These are phyloP conservation scores for Saccharomycopsis hybrid DNA, from an alignment of 1,139 yeast species.

Conservation along the genomic window DNA sequence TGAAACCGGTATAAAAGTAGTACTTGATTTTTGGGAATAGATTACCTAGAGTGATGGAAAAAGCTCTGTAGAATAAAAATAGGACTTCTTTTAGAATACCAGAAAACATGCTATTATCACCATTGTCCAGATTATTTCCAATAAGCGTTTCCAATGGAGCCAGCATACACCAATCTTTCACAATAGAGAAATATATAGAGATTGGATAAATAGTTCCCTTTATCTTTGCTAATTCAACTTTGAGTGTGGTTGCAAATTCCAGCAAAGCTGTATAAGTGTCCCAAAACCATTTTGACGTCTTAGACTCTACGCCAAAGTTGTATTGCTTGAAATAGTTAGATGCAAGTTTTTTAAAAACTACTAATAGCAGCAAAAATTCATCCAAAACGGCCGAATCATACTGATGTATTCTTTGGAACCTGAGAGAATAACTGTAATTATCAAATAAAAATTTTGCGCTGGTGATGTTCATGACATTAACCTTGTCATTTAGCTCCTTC, in stretches of 20 bases:
- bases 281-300: background rate
- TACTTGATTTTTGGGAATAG: conserved; percentile 1
- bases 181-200: background rate
- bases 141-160: conserved; percentile 3
- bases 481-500: background rate
- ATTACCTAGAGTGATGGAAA: conserved; percentile 1
- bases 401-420: background rate
- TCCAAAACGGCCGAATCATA: background rate
- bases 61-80: background rate
- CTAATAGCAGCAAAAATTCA: background rate
- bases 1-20: background rate
- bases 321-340: background rate
- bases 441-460: background rate
- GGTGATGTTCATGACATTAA: background rate
- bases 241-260: background rate
- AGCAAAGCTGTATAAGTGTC: background rate
- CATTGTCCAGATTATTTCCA: too few relatives aligned
- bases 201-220: background rate
- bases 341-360: background rate
- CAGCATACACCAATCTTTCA: background rate
- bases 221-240: background rate
- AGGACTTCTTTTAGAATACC: too few relatives aligned
- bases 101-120: too few relatives aligned
- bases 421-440: background rate
- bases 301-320: background rate